Conservation (phyloP, 1,284 basidiomycete genomes). For the Boletus semigastroideus region DNA sequence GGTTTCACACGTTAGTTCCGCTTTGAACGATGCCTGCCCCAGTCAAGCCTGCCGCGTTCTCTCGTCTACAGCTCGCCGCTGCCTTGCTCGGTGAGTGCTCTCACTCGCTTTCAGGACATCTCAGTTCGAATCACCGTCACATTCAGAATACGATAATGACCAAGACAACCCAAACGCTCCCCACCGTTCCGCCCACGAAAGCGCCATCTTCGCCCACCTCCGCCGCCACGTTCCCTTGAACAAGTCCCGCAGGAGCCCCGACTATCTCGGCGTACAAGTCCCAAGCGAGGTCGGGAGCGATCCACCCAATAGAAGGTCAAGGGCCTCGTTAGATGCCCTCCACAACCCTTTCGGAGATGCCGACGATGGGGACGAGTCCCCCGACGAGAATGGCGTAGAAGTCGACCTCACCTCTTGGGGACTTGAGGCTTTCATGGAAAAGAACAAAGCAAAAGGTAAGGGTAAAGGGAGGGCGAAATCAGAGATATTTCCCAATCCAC, state of each 20-base stretch:
- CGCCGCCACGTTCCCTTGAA: constrained; percentile 41
- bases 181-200: constrained; percentile 69
- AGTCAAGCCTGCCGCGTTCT: constrained; percentile 58
- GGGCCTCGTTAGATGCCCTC: constrained; percentile 59
- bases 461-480: constrained; percentile 50
- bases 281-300: constrained; percentile 60
- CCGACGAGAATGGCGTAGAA: constrained; percentile 54
- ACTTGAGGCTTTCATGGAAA: constrained; percentile 70
- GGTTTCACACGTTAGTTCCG: not conserved
- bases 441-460: constrained; percentile 55
- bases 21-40: constrained; percentile 1
- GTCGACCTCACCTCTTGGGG: constrained; percentile 84
- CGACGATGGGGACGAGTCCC: constrained; percentile 54
- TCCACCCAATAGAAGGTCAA: constrained; percentile 44
- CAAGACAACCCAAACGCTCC: constrained; percentile 57
- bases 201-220: constrained; percentile 76
- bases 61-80: constrained; percentile 76
- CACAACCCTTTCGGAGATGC: constrained; percentile 70
- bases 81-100: constrained; percentile 64
- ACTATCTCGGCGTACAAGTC: constrained; percentile 67
- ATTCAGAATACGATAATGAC: constrained; percentile 81
- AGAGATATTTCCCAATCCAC: constrained; percentile 49
- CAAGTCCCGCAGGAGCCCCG: constrained; percentile 49
- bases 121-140: not conserved
- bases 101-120: not conserved